Conservation (phyloP, 2,329 filamentous ascomycete genomes). For the Emmonsiellopsis sp. region DNA sequence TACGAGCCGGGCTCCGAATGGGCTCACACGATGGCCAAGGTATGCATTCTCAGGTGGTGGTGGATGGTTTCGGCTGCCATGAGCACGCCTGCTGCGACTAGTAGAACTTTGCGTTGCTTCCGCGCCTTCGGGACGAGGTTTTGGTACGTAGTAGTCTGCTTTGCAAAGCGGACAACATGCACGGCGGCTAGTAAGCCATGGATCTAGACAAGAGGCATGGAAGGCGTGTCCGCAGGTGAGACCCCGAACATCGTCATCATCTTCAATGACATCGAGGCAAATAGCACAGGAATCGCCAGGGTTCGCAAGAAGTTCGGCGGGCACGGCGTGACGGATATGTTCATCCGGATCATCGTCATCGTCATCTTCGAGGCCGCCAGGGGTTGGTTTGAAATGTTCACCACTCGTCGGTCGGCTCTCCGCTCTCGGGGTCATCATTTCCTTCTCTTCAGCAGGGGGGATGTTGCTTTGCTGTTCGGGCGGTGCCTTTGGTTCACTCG, state of each 20-base stretch:
- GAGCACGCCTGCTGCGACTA: conserved; percentile 12
- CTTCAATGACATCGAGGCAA: conserved; percentile 86
- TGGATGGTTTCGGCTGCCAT: conserved; percentile 16
- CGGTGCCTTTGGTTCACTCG: background rate
- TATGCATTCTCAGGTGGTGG: conserved; percentile 28
- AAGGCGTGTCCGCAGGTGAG: conserved; percentile 96
- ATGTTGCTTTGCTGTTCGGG: background rate
- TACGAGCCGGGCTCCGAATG: conserved; percentile 25
- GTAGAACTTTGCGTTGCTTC: conserved; percentile 3
- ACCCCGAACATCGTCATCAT: conserved; percentile 90
- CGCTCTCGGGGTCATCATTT: background rate
- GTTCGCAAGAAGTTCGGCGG: conserved; percentile 68
- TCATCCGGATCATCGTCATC: conserved; percentile 68
- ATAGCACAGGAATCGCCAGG: conserved; percentile 94
- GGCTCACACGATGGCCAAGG: conserved; percentile 23
- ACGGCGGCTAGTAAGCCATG: conserved; percentile 87
- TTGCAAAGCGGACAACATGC: conserved; percentile 98
- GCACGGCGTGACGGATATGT: conserved; percentile 72
- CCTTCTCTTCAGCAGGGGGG: background rate
- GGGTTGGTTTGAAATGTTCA: background rate
- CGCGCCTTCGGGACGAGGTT: conserved; percentile 60
- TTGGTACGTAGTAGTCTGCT: conserved; percentile 92
- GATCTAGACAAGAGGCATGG: conserved; percentile 90
- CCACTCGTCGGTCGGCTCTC: background rate
- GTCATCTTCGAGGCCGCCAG: conserved; percentile 1